Percentiles rank a stretch among this genome's conserved stretches.
Conservation (phyloP, 345 rosid species). For the Eucalyptus curtisii region DNA sequence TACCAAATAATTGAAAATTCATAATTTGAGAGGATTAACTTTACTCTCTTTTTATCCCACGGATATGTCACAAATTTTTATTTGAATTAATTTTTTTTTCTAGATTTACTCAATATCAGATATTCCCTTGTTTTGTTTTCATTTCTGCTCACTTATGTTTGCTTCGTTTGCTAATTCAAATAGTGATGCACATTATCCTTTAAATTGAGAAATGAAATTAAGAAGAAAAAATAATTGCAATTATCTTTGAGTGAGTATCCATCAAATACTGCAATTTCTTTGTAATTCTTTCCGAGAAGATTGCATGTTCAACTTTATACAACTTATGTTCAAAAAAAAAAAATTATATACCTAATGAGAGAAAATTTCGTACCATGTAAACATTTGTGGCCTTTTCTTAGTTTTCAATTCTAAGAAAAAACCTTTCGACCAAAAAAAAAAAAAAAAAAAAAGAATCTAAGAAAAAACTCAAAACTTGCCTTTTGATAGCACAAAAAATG, state of each 20-base stretch:
- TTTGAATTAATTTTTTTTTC: too few relatives aligned
- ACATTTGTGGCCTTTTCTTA: too few relatives aligned
- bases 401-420: too few relatives aligned
- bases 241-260: neutral
- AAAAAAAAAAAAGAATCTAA: too few relatives aligned
- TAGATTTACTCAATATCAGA: neutral
- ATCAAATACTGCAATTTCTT: neutral
- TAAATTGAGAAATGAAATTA: neutral
- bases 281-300: neutral
- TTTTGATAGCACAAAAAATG: neutral
- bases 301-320: neutral
- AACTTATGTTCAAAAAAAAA: neutral
- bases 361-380: neutral
- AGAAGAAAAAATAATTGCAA: neutral
- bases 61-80: neutral
- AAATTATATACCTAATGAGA: neutral
- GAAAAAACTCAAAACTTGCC: neutral
- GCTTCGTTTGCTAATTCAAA: neutral
- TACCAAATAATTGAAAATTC: neutral
- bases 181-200: neutral
- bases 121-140: neutral
- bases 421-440: too few relatives aligned
- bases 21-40: too few relatives aligned
- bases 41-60: neutral
- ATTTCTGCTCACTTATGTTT: neutral